phyloP scores from a whole-genome alignment of 345 rosid species.

The Erysimum cheiranthoides region DNA sequence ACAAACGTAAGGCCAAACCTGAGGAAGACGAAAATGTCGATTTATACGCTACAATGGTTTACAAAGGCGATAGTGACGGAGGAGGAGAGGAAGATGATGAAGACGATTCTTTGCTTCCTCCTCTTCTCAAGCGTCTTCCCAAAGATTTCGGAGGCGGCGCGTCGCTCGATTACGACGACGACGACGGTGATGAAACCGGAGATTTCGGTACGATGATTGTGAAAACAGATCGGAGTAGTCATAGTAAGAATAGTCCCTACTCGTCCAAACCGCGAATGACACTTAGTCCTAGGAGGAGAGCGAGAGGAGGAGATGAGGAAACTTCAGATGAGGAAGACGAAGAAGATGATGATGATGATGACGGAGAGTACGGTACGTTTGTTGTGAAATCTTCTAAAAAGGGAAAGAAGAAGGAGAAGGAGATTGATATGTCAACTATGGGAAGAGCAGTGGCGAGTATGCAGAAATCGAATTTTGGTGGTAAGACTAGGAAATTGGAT shows the following conservation, averaged over 20 bases:
- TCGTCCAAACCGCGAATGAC: conserved; percentile 43
- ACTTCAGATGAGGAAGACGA: conserved; percentile 56
- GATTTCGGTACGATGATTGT: conserved; percentile 91
- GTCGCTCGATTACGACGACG: conserved; percentile 61
- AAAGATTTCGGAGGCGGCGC: conserved; percentile 86
- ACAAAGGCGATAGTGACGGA: conserved; percentile 50
- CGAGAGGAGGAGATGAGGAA: conserved; percentile 44
- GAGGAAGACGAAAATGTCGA: conserved; percentile 48
- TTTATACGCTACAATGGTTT: conserved; percentile 60
- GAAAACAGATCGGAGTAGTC: conserved; percentile 56
- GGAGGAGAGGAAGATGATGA: conserved; percentile 52
- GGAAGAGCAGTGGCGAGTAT: conserved; percentile 65
- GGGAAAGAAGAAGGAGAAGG: conserved; percentile 36
- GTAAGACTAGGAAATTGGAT: conserved; percentile 54
- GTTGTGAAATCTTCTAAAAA: conserved; percentile 65
- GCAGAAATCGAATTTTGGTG: conserved; percentile 79
- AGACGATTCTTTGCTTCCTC: conserved; percentile 80
- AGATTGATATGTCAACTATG: conserved; percentile 59
- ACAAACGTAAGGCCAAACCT: conserved; percentile 42
- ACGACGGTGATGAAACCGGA: conserved; percentile 45
- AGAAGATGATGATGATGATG: conserved; percentile 47
- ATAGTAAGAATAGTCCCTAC: conserved; percentile 30
- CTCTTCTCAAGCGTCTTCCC: conserved; percentile 87
- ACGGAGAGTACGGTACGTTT: conserved; percentile 76
- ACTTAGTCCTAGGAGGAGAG: conserved; percentile 44